These are phyloP conservation scores for Trypanosoma congolense DNA, from an alignment of 208 protist genomes.

Conservation along the genomic window DNA sequence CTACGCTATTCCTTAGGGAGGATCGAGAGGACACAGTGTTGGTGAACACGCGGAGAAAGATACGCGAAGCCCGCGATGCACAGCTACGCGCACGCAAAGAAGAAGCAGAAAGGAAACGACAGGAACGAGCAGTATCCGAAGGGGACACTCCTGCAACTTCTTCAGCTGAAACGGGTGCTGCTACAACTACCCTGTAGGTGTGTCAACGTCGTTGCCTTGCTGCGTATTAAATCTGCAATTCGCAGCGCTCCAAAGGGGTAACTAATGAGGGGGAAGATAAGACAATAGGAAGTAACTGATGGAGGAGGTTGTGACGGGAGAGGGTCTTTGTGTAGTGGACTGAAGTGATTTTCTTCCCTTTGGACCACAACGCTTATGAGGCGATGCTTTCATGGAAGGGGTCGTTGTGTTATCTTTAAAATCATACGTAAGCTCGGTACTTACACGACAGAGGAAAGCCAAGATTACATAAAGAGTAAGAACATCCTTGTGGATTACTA, in stretches of 20 bases:
- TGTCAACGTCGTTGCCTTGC: no score
- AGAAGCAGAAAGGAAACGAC: conserved; percentile 52
- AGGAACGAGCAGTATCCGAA: conserved; percentile 43
- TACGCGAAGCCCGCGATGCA: conserved; percentile 71
- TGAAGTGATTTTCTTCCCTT: no score
- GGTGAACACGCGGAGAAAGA: conserved; percentile 73
- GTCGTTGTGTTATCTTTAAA: no score
- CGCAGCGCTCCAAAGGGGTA: background rate
- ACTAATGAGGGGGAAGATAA: background rate
- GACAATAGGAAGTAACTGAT: background rate
- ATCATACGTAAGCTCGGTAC: no score
- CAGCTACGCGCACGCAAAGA: conserved; percentile 75
- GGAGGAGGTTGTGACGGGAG: no score
- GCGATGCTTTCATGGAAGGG: no score
- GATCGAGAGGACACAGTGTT: conserved; percentile 85
- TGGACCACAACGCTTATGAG: no score
- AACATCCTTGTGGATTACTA: no score
- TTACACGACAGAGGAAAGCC: no score
- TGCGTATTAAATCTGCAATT: no score
- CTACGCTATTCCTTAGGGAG: conserved; percentile 79
- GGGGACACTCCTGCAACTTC: conserved; percentile 27
- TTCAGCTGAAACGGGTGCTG: background rate
- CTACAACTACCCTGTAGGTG: background rate
- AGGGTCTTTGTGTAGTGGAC: no score
- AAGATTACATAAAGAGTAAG: no score